A percentile compares a stretch with the other conserved stretches of the same genome.
phyloP scores from a whole-genome alignment of 306 rosid genomes.

The Acmispon strigosus region DNA sequence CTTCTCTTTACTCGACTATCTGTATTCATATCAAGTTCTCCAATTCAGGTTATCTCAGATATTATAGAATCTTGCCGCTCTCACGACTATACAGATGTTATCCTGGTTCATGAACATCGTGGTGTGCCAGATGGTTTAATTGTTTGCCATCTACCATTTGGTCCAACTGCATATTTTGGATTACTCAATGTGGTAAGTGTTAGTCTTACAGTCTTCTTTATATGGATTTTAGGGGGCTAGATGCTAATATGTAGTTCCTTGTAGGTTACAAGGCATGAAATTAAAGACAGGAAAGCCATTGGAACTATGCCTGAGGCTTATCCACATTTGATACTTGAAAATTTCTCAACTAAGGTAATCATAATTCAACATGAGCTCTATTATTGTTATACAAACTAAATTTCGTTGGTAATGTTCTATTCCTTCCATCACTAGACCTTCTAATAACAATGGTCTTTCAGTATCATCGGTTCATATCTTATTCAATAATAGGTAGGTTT shows the following conservation, averaged over 20 bases:
- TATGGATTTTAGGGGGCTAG: not conserved
- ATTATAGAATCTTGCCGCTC: slow-evolving; percentile 83
- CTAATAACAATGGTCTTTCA: not conserved
- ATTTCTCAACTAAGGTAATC: slow-evolving; percentile 80
- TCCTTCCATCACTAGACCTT: not conserved
- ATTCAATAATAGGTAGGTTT: not conserved
- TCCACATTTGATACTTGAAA: slow-evolving; percentile 75
- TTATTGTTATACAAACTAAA: not conserved
- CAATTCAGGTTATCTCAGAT: slow-evolving; percentile 76
- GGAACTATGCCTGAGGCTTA: slow-evolving; percentile 96
- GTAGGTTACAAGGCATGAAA: slow-evolving; percentile 90
- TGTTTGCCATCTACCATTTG: slow-evolving; percentile 80
- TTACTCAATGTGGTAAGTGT: slow-evolving; percentile 76
- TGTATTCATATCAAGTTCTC: not conserved
- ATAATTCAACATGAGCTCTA: slow-evolving; percentile 2
- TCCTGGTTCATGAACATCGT: slow-evolving; percentile 91
- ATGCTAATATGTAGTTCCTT: slow-evolving; percentile 24
- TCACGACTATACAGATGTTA: slow-evolving; percentile 79
- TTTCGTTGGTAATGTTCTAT: slow-evolving; percentile 15
- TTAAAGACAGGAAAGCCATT: slow-evolving; percentile 68
- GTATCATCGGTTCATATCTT: not conserved
- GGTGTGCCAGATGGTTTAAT: slow-evolving; percentile 91
- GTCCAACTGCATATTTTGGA: slow-evolving; percentile 94
- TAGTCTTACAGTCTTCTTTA: not conserved
- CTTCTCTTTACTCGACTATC: not conserved